Conservation (phyloP, 164 flowering plant species). For the Cinnamomum micranthum region DNA sequence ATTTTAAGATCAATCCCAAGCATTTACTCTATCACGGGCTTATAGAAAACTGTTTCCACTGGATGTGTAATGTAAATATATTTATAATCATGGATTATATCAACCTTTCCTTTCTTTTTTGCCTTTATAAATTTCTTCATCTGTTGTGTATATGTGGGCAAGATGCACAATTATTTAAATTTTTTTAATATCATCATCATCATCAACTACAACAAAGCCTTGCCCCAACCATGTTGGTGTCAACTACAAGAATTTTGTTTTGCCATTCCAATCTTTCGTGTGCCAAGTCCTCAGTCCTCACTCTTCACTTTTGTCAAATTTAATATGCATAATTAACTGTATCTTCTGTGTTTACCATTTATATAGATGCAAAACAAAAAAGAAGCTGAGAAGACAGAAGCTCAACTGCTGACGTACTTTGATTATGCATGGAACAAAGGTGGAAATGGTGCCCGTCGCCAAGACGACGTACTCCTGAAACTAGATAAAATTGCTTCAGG, state of each 20-base stretch:
- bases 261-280: too few species aligned
- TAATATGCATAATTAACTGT: background rate
- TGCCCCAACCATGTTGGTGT: too few species aligned
- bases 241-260: too few species aligned
- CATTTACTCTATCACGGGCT: too few species aligned
- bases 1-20: too few species aligned
- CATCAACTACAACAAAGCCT: background rate
- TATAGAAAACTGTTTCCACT: too few species aligned
- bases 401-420: slow-evolving; percentile 47
- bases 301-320: background rate
- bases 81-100: too few species aligned
- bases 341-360: background rate
- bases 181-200: background rate
- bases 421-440: slow-evolving; percentile 88
- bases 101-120: too few species aligned
- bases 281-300: background rate
- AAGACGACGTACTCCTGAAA: slow-evolving; percentile 45
- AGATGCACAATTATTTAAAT: background rate
- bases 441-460: slow-evolving; percentile 63
- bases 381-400: slow-evolving; percentile 54
- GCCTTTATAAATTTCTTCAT: too few species aligned
- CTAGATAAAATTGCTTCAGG: slow-evolving; percentile 36
- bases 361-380: slow-evolving; percentile 49
- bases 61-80: too few species aligned
- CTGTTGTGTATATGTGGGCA: too few species aligned